Conservation (phyloP, 2,329 filamentous ascomycete species). For the Leptodontidium sp. region DNA sequence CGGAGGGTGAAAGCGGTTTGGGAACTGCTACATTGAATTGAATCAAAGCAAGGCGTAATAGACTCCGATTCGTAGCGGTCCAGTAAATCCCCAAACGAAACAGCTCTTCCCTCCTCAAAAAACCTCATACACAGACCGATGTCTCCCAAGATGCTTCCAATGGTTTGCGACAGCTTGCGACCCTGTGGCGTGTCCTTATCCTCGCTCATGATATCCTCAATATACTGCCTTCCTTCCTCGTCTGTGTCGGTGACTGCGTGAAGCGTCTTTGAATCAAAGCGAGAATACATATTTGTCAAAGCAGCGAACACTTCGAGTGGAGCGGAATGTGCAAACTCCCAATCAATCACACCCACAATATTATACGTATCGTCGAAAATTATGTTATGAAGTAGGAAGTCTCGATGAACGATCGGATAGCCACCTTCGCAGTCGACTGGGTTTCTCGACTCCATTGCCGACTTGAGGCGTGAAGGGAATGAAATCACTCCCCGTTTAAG, state of each 20-base stretch:
- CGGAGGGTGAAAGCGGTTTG: too few relatives aligned
- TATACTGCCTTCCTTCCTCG: slow-evolving; percentile 1
- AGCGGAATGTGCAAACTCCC: slow-evolving; percentile 16
- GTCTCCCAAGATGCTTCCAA: slow-evolving; percentile 1
- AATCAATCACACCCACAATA: slow-evolving; percentile 14
- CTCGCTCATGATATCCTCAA: slow-evolving; percentile 1
- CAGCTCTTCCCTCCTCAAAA: not conserved
- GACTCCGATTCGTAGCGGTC: slow-evolving; percentile 1
- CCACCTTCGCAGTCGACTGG: not conserved
- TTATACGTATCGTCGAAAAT: slow-evolving; percentile 9
- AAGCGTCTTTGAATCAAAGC: not conserved
- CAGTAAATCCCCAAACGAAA: not conserved
- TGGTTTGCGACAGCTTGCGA: not conserved
- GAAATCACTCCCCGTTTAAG: slow-evolving; percentile 1
- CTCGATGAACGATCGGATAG: slow-evolving; percentile 9
- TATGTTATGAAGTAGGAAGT: slow-evolving; percentile 8
- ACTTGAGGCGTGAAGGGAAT: not conserved
- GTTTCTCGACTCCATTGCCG: slow-evolving; percentile 1
- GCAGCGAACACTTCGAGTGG: slow-evolving; percentile 10
- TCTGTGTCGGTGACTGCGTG: not conserved
- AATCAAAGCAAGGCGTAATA: not conserved
- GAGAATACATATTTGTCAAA: not conserved
- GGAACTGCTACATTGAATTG: not conserved
- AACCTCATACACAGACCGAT: not conserved
- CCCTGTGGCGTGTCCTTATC: not conserved